These are phyloP conservation scores for Ogataea hybrid DNA, from an alignment of 1,139 yeast genomes.

Conservation along the genomic window DNA sequence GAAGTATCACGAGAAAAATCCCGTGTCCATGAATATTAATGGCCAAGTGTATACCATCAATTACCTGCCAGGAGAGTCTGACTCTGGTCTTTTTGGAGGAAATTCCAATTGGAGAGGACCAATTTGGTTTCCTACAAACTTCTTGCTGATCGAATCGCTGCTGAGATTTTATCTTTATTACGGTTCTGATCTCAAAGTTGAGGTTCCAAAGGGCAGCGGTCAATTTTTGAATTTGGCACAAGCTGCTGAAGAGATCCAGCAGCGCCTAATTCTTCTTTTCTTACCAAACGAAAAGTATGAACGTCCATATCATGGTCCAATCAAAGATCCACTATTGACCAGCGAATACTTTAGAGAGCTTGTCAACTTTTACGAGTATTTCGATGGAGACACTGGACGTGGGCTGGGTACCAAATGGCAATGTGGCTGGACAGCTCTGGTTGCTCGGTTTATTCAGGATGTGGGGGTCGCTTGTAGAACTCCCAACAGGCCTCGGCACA, in stretches of 20 bases:
- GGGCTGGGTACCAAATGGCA: slow-evolving; percentile 96
- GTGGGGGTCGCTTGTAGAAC: slow-evolving; percentile 67
- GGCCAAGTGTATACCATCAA: slow-evolving; percentile 73
- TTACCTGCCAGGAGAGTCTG: slow-evolving; percentile 91
- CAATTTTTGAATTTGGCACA: slow-evolving; percentile 79
- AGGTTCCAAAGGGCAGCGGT: slow-evolving; percentile 90
- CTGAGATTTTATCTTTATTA: slow-evolving; percentile 89
- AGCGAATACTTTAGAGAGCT: slow-evolving; percentile 78
- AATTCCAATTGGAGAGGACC: slow-evolving; percentile 99
- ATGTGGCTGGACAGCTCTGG: slow-evolving; percentile 96
- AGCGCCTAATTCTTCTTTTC: slow-evolving; percentile 78
- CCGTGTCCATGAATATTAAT: slow-evolving; percentile 82
- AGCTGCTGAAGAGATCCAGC: slow-evolving; percentile 90
- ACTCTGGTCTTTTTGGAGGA: slow-evolving; percentile 95
- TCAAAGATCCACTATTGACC: slow-evolving; percentile 47
- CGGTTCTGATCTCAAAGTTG: slow-evolving; percentile 83
- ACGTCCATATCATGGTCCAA: slow-evolving; percentile 80
- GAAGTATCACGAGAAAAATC: slow-evolving; percentile 82
- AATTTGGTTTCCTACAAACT: slow-evolving; percentile 97
- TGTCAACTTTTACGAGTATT: slow-evolving; percentile 83
- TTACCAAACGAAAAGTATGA: slow-evolving; percentile 66
- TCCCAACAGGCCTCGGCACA: slow-evolving; percentile 36
- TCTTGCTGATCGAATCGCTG: slow-evolving; percentile 81
- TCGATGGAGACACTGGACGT: slow-evolving; percentile 94
- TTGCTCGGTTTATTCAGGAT: slow-evolving; percentile 92